These are phyloP conservation scores for Gossypium arboreum DNA, from an alignment of 345 rosid genomes.

Conservation along the genomic window DNA sequence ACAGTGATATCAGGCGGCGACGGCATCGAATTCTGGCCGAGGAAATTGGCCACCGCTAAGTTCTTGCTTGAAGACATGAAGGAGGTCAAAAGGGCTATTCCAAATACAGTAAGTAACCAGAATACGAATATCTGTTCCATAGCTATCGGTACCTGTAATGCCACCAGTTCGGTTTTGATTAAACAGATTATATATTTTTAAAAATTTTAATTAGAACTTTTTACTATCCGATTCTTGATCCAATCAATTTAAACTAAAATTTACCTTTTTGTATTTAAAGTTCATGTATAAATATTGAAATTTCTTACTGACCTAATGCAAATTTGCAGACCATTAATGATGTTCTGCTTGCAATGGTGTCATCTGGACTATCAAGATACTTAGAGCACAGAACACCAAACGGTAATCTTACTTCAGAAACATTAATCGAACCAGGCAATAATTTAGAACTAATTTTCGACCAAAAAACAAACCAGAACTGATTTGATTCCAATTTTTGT, in stretches of 20 bases:
- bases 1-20: conserved; percentile 50
- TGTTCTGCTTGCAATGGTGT: conserved; percentile 48
- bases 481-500: neutral
- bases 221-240: too few relatives aligned
- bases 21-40: conserved; percentile 66
- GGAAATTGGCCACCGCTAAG: conserved; percentile 46
- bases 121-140: neutral
- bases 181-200: too few relatives aligned
- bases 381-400: conserved; percentile 41
- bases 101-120: conserved; percentile 1
- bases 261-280: too few relatives aligned
- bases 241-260: too few relatives aligned
- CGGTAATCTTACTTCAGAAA: conserved; percentile 23
- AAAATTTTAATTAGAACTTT: neutral
- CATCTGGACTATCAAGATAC: conserved; percentile 48
- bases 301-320: neutral
- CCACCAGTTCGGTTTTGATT: too few relatives aligned
- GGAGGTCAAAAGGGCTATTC: conserved; percentile 35
- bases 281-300: too few relatives aligned
- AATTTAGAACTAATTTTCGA: too few relatives aligned
- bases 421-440: neutral
- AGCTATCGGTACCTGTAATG: too few relatives aligned
- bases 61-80: conserved; percentile 52
- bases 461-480: neutral
- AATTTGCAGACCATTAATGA: conserved; percentile 54